phyloP scores from a whole-genome alignment of 176 grass and related monocot species.

The Hyparrhenia diplandra region DNA sequence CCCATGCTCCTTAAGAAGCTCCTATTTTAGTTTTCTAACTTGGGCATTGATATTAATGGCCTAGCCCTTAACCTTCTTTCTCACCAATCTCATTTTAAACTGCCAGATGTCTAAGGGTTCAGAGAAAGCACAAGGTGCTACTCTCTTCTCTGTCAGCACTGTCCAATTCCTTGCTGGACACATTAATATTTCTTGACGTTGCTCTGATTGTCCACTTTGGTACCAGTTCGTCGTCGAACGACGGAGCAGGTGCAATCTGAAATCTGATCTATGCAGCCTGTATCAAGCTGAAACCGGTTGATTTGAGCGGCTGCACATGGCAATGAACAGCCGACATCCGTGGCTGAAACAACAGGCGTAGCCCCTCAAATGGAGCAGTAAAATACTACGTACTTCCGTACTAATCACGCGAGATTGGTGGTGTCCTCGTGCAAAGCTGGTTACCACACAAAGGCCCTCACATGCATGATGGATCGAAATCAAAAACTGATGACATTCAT shows the following conservation, averaged over 20 bases:
- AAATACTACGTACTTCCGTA: too few species aligned
- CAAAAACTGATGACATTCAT: neutral
- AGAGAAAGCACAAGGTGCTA: too few species aligned
- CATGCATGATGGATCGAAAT: neutral
- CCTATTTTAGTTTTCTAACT: too few species aligned
- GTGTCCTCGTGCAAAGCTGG: slow-evolving; percentile 3
- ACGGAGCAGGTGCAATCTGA: neutral
- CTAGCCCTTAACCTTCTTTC: too few species aligned
- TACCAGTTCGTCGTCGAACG: neutral
- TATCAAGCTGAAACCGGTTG: neutral
- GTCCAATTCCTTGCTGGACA: too few species aligned
- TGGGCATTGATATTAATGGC: too few species aligned
- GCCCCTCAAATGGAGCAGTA: neutral
- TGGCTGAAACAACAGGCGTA: neutral
- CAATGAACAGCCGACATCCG: neutral
- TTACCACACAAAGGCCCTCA: neutral
- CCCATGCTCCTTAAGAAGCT: too few species aligned
- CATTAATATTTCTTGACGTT: too few species aligned
- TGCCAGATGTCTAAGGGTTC: too few species aligned
- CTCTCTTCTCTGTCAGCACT: too few species aligned
- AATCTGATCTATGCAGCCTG: neutral
- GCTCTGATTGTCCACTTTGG: too few species aligned
- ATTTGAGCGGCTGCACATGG: neutral
- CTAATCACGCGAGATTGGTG: neutral
- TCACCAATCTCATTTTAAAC: too few species aligned